A percentile compares a stretch with the other conserved stretches of the same genome.
phyloP scores from a whole-genome alignment of 208 protist species.

The Leishmania turanica region DNA sequence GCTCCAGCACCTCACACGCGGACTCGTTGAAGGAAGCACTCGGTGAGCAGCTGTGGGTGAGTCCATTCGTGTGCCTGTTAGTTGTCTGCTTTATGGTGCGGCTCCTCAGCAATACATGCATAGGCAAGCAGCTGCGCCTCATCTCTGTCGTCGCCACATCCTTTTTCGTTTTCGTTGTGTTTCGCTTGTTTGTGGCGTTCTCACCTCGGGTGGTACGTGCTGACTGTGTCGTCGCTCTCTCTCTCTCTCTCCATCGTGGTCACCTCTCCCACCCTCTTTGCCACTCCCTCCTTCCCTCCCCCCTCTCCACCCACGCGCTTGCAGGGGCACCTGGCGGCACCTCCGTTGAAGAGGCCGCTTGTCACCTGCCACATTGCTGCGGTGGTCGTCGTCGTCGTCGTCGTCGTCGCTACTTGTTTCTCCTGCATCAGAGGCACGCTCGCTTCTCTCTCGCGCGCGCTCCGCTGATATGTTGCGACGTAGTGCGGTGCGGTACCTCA shows the following conservation, averaged over 20 bases:
- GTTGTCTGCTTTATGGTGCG: neutral
- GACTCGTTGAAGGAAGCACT: neutral
- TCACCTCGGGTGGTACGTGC: neutral
- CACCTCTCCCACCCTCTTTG: neutral
- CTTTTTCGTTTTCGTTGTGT: constrained; percentile 4
- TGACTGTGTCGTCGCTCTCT: neutral
- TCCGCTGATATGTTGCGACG: constrained; percentile 45
- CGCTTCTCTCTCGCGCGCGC: neutral
- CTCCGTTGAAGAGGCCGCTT: neutral
- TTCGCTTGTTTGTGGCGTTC: neutral
- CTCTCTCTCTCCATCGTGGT: neutral
- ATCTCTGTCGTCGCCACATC: neutral
- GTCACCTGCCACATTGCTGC: neutral
- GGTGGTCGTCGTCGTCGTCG: neutral
- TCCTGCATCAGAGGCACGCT: neutral
- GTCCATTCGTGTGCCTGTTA: neutral
- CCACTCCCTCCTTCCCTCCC: neutral
- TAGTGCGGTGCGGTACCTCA: constrained; percentile 37
- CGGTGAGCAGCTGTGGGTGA: neutral
- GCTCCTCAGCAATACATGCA: neutral
- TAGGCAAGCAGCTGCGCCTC: neutral
- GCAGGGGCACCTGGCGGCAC: neutral
- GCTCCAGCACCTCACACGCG: neutral
- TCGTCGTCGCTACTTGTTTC: neutral
- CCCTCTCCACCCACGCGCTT: neutral